Evolutionary conservation across 306 rosid species (phyloP).

Genomic region (Cercis canadensis): DNA sequence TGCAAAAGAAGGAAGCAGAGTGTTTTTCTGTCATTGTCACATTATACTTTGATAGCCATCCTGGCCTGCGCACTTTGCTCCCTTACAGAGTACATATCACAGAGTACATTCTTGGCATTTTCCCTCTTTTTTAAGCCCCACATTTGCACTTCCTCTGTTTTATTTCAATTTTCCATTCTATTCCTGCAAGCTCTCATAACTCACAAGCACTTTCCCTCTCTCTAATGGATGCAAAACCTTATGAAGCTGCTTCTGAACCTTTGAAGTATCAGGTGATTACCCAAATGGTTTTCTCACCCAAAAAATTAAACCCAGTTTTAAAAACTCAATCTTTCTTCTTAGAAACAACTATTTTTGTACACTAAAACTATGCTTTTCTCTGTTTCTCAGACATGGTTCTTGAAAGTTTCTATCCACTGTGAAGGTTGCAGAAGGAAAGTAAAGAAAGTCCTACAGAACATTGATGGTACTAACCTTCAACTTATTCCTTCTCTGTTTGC

Average conservation of each 20-base stretch:
- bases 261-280: slow-evolving; percentile 59
- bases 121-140: slow-evolving; percentile 40
- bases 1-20: slow-evolving; percentile 34
- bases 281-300: background rate
- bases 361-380: background rate
- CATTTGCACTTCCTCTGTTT: slow-evolving; percentile 32
- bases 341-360: slow-evolving; percentile 1
- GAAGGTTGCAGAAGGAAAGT: slow-evolving; percentile 88
- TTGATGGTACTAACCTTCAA: slow-evolving; percentile 65
- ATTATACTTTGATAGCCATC: slow-evolving; percentile 47
- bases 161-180: slow-evolving; percentile 29
- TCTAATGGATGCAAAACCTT: slow-evolving; percentile 57
- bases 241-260: slow-evolving; percentile 42
- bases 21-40: slow-evolving; percentile 57
- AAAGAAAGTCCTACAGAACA: slow-evolving; percentile 76
- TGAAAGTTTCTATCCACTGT: slow-evolving; percentile 55
- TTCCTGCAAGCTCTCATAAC: slow-evolving; percentile 13
- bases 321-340: background rate
- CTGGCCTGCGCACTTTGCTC: slow-evolving; percentile 46
- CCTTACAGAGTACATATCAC: slow-evolving; percentile 36
- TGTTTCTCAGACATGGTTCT: slow-evolving; percentile 50
- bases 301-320: background rate
- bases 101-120: slow-evolving; percentile 51
- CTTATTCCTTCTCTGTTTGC: slow-evolving; percentile 1
- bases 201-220: slow-evolving; percentile 22